A percentile compares a stretch with the other conserved stretches of the same genome.
Evolutionary conservation across 2,329 filamentous ascomycete species (phyloP).

Genomic region (Didymella pinodella): DNA sequence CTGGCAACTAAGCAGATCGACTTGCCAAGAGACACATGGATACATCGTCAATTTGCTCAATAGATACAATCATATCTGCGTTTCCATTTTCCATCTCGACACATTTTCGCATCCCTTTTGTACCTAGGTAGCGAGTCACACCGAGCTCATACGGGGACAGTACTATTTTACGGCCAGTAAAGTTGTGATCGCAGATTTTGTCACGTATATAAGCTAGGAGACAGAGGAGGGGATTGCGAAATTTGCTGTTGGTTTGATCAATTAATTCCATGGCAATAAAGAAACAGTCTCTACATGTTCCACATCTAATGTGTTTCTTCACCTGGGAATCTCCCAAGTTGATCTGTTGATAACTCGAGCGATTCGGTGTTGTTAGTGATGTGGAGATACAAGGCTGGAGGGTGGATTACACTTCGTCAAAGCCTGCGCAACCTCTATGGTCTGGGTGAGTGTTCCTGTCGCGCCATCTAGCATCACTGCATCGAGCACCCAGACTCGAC

Average conservation of each 20-base stretch:
- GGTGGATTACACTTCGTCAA: background rate
- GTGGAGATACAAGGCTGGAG: no score
- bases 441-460: background rate
- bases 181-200: background rate
- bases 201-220: background rate
- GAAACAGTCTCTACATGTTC: background rate
- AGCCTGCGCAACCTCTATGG: background rate
- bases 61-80: no score
- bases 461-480: background rate
- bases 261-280: background rate
- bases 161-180: background rate
- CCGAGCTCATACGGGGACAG: background rate
- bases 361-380: background rate
- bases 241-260: background rate
- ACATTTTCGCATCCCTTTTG: no score
- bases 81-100: no score
- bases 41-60: no score
- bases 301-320: no score
- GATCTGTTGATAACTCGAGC: background rate
- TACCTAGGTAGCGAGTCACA: background rate
- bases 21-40: no score
- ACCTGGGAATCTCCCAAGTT: background rate
- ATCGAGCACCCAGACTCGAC: background rate
- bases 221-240: constrained; percentile 1
- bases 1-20: no score